Base-by-base conservation (phyloP, 129 eudicot species). In the Chrysanthemum makinoi region DNA sequence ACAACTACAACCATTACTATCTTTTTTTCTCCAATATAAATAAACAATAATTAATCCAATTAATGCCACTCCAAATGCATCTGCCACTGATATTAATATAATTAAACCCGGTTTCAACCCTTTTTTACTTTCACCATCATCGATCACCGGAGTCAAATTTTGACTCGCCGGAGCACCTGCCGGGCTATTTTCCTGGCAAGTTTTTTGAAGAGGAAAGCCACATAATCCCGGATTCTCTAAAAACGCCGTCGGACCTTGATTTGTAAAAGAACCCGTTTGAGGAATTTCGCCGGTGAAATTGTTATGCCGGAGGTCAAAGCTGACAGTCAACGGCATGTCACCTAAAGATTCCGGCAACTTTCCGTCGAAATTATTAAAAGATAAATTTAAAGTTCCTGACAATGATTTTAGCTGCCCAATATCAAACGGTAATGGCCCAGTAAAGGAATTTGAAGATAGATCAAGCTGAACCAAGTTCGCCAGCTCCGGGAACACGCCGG, bases 191-290 rank as follows among this genome's bases (percentile, higher is more conserved):
- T 75, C 52, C 73, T 72, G 66, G 70, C 99, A 94, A 1, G 82
- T 57, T 69, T 74, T 89, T 18, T 84, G 88, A 24, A 94, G 65
- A 0, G 99, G 99, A 79, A 94, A 90, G 0, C 99, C 99, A 59
- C 99, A 94, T n/a, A 94, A 74, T 44, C 30, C 57, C 0, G 96
- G 96, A 69, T 94, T 94, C 18, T 88, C 83, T 30, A 84, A 55
- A 55, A 94, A 94, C 3, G 99, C 97, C n/a, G 90, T 94, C 5
- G 93, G 97, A 4, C 97, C 99, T 74, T 94, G 99, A 70, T 84
- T 94, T 10, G 90, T 79, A 43, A 90, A 86, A 0, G 99, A 87
- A 6, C 99, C 99, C 0, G 80, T 77, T 57, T 94, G 92, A 2
- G 99, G 99, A 62, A 94, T 85, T 69, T 94, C 93, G 15, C 97